Evolutionary conservation across 805 yeast genomes (phyloP).

Genomic region (Hanseniaspora occidentalis): DNA sequence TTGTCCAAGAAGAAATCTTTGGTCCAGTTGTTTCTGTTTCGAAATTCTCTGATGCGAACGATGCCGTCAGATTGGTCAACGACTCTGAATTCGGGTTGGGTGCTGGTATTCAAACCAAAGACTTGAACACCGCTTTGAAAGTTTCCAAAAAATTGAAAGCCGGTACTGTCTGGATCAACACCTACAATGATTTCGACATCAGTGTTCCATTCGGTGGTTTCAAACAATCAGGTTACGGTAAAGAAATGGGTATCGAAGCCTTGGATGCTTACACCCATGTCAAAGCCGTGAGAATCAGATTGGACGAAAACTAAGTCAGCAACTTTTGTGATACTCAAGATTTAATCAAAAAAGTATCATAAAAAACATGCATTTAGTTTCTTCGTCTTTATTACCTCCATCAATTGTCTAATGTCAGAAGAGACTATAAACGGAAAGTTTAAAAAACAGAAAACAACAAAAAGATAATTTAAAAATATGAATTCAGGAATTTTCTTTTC

Average conservation of each 20-base stretch:
- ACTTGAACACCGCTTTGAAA: constrained; percentile 45
- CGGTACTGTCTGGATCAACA: constrained; percentile 73
- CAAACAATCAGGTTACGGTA: constrained; percentile 72
- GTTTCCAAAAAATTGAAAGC: constrained; percentile 56
- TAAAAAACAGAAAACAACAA: too few relatives aligned
- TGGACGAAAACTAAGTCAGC: constrained; percentile 12
- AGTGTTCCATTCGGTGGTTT: constrained; percentile 75
- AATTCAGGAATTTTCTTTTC: too few relatives aligned
- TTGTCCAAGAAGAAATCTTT: constrained; percentile 64
- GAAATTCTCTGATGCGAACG: constrained; percentile 57
- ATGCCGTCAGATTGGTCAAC: constrained; percentile 54
- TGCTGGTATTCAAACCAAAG: constrained; percentile 65
- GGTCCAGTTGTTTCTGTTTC: constrained; percentile 69
- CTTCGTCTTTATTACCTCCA: too few relatives aligned
- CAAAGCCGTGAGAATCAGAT: constrained; percentile 57
- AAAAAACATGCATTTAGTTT: too few relatives aligned
- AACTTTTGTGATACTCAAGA: background rate
- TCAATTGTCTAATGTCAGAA: too few relatives aligned
- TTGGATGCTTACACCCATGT: constrained; percentile 63
- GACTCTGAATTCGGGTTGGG: constrained; percentile 67
- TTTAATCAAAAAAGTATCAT: too few relatives aligned
- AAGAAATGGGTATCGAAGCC: constrained; percentile 77
- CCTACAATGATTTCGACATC: constrained; percentile 66
- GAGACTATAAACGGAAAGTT: too few relatives aligned
- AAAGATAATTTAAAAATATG: too few relatives aligned